phyloP scores from a whole-genome alignment of 2,329 filamentous ascomycete genomes.

The Penicillium aurantiogriseum region DNA sequence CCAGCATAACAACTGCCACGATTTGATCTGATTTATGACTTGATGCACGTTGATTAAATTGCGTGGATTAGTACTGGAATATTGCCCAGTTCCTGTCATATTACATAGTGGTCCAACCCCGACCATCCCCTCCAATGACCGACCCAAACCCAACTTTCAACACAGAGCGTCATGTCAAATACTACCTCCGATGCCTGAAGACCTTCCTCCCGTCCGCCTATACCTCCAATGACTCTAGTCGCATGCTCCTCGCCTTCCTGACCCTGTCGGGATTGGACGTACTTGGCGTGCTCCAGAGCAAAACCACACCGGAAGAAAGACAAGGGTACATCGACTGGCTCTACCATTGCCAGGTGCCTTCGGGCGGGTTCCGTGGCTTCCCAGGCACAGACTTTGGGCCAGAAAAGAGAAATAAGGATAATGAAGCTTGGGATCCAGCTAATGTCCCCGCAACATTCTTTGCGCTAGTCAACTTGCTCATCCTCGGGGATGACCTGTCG shows the following conservation, averaged over 20 bases:
- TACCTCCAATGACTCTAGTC: slow-evolving; percentile 83
- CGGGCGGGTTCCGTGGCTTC: slow-evolving; percentile 85
- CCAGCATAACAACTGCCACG: slow-evolving; percentile 8
- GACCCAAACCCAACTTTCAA: slow-evolving; percentile 31
- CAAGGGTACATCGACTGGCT: slow-evolving; percentile 69
- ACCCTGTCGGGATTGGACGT: slow-evolving; percentile 82
- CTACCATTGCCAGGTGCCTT: slow-evolving; percentile 77
- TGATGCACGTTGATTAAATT: not conserved
- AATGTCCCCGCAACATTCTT: slow-evolving; percentile 89
- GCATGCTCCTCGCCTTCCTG: slow-evolving; percentile 87
- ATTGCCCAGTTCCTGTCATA: not conserved
- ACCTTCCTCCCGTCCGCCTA: slow-evolving; percentile 78
- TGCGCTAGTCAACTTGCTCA: slow-evolving; percentile 71
- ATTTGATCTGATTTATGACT: slow-evolving; percentile 4
- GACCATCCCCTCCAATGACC: slow-evolving; percentile 25
- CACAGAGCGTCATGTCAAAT: slow-evolving; percentile 72
- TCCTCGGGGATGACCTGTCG: slow-evolving; percentile 62
- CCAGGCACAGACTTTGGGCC: slow-evolving; percentile 63
- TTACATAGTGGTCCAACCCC: not conserved
- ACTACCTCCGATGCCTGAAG: slow-evolving; percentile 87
- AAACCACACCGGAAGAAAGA: slow-evolving; percentile 55
- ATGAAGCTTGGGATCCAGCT: slow-evolving; percentile 66
- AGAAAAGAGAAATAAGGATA: slow-evolving; percentile 49
- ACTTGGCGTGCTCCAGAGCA: slow-evolving; percentile 61
- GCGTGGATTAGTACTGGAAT: not conserved